phyloP scores from a whole-genome alignment of 169 alveolate genomes.

The Babesia bovis region DNA sequence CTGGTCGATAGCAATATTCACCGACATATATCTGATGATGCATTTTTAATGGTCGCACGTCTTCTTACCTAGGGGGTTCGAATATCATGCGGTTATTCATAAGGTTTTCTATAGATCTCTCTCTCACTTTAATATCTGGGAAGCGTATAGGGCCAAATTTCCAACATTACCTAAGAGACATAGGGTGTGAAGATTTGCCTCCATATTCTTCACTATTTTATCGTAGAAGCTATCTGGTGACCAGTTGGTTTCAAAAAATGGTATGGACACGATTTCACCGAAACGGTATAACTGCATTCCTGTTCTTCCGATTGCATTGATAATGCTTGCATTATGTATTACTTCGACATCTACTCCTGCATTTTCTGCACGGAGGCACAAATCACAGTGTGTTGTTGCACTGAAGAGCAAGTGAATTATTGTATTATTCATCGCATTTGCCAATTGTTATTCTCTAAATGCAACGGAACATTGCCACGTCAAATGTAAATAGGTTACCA shows the following conservation, averaged over 20 bases:
- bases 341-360: conserved; percentile 89
- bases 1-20: conserved; percentile 88
- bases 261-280: conserved; percentile 98
- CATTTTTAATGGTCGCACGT: not conserved
- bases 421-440: no score
- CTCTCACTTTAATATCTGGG: conserved; percentile 96
- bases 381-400: conserved; percentile 96
- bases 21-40: conserved; percentile 84
- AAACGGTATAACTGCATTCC: conserved; percentile 91
- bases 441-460: no score
- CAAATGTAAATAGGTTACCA: no score
- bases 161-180: conserved; percentile 84
- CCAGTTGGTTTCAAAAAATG: conserved; percentile 97
- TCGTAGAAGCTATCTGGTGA: conserved; percentile 95
- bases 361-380: conserved; percentile 88
- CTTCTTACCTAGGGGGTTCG: conserved; percentile 86
- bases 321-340: conserved; percentile 92
- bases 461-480: no score
- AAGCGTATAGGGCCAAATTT: not conserved
- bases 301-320: conserved; percentile 83
- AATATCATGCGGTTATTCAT: conserved; percentile 89
- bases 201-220: conserved; percentile 87
- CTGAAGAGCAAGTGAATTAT: conserved; percentile 66
- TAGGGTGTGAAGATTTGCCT: conserved; percentile 92
- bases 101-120: conserved; percentile 93